These are phyloP conservation scores for Adenanthera pavonina DNA, from an alignment of 306 rosid species.

Conservation along the genomic window DNA sequence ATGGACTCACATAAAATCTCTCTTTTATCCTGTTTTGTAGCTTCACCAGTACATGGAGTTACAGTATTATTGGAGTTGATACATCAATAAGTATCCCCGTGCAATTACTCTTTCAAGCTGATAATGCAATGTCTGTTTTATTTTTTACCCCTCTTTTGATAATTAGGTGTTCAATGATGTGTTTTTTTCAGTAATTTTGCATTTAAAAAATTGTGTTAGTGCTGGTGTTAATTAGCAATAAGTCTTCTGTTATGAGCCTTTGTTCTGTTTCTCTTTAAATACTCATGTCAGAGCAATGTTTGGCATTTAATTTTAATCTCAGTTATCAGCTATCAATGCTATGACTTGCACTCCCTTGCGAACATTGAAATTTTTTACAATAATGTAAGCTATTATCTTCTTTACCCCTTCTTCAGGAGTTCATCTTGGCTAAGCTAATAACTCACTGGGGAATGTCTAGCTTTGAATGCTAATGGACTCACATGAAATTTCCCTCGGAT, in stretches of 20 bases:
- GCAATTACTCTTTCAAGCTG: background rate
- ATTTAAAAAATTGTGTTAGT: background rate
- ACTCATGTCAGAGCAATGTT: background rate
- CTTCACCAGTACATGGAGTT: conserved; percentile 36
- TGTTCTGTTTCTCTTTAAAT: background rate
- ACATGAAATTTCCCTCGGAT: conserved; percentile 33
- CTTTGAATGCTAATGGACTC: conserved; percentile 80
- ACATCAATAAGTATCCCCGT: conserved; percentile 29
- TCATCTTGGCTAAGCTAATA: conserved; percentile 55
- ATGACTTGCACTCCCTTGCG: background rate
- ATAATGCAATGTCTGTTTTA: background rate
- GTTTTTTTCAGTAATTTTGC: background rate
- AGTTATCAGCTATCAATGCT: background rate
- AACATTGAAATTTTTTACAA: background rate
- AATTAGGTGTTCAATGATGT: background rate
- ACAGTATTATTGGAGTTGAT: conserved; percentile 55
- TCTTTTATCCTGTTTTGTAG: conserved; percentile 53
- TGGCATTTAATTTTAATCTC: background rate
- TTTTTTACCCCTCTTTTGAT: background rate
- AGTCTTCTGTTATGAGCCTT: no score
- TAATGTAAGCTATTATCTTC: background rate
- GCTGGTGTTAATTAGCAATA: background rate
- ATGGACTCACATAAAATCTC: conserved; percentile 47
- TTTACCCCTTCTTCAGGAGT: background rate
- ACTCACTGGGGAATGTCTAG: conserved; percentile 51